Percentiles rank a stretch among this genome's conserved stretches.
Evolutionary conservation across 441 rosid species (phyloP).

Genomic region (Hura crepitans): DNA sequence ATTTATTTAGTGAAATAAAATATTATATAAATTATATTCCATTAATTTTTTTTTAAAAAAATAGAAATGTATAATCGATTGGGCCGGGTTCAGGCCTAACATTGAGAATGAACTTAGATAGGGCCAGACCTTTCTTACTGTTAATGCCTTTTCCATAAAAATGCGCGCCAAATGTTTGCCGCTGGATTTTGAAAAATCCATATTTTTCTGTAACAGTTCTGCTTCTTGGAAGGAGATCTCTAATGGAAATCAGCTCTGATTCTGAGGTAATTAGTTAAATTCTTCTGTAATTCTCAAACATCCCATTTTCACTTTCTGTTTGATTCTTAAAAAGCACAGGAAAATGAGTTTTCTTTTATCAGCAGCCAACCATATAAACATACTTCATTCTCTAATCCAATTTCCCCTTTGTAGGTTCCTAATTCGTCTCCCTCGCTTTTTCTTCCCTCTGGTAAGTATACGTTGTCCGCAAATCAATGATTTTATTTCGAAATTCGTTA

Average conservation of each 20-base stretch:
- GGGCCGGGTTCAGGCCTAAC: too few relatives aligned
- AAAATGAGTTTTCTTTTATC: background rate
- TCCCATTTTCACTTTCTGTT: background rate
- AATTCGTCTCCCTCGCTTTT: constrained; percentile 30
- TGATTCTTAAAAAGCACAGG: background rate
- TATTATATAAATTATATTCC: too few relatives aligned
- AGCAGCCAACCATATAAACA: background rate
- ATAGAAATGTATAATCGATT: too few relatives aligned
- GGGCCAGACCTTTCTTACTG: too few relatives aligned
- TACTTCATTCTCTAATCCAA: background rate
- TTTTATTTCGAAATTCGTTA: background rate
- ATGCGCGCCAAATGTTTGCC: constrained; percentile 3
- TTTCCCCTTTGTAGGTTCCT: constrained; percentile 26
- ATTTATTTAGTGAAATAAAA: too few relatives aligned
- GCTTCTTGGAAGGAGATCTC: background rate
- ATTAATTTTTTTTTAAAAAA: too few relatives aligned
- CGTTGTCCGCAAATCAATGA: background rate
- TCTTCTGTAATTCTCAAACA: background rate
- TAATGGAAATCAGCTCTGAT: constrained; percentile 14
- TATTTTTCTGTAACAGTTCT: too few relatives aligned
- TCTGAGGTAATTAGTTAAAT: background rate
- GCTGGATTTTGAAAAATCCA: background rate
- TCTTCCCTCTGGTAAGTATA: constrained; percentile 40
- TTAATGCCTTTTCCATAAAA: too few relatives aligned
- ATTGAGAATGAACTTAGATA: too few relatives aligned